Percentiles rank a stretch among this genome's conserved stretches.
Conservation (phyloP, 371 early-diverging fungal species). For the Mucor plumbeus region DNA sequence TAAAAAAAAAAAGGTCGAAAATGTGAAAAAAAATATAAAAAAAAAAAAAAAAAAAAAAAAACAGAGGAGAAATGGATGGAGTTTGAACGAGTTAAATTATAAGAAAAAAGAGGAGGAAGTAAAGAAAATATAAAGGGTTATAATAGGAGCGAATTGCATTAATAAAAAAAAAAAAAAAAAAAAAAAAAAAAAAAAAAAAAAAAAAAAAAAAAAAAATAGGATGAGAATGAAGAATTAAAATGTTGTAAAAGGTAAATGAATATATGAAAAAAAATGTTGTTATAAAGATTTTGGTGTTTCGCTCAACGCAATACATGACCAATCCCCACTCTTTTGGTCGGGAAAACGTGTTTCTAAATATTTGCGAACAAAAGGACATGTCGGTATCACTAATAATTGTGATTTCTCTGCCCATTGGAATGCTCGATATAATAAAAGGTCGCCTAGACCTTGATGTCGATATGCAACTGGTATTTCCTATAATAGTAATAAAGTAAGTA, state of each 20-base stretch:
- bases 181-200: background rate
- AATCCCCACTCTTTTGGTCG: conserved; percentile 19
- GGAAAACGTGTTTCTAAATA: conserved; percentile 22
- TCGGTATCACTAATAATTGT: conserved; percentile 29
- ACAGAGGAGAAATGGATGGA: background rate
- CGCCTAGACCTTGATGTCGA: conserved; percentile 34
- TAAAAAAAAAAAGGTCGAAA: too few relatives aligned
- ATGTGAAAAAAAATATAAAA: too few relatives aligned
- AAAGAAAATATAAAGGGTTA: conserved; percentile 1
- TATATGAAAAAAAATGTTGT: background rate
- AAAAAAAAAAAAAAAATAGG: background rate
- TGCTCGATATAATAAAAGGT: conserved; percentile 29
- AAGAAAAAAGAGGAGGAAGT: background rate
- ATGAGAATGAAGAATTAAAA: background rate
- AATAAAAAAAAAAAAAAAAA: background rate
- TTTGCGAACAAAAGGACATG: conserved; percentile 33
- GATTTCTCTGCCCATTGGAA: conserved; percentile 34
- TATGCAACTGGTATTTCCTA: conserved; percentile 38
- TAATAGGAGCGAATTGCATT: background rate
- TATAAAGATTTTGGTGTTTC: background rate
- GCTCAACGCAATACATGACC: conserved; percentile 19
- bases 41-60: background rate
- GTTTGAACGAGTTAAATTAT: background rate
- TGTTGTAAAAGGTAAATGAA: background rate
- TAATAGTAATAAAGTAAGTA: background rate